Percentiles rank a stretch among this genome's conserved stretches.
Conservation (phyloP, 768 basidiomycete species). For the Trametopsis cervina region DNA sequence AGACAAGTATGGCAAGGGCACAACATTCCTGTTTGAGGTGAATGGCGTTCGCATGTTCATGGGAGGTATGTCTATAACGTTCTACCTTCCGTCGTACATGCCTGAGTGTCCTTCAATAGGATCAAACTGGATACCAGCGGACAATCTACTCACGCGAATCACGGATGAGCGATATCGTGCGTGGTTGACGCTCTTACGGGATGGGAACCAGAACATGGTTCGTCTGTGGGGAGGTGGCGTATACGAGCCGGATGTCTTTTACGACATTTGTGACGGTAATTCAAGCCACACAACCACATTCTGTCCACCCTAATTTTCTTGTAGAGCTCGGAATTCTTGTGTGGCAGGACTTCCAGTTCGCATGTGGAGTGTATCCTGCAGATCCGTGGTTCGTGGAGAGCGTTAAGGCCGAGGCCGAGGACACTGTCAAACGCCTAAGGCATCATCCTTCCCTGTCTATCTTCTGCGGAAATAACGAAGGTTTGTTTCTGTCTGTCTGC, state of each 20-base stretch:
- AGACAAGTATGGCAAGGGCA: slow-evolving; percentile 28
- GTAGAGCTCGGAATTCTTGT: slow-evolving; percentile 72
- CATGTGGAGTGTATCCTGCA: slow-evolving; percentile 86
- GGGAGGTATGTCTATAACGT: slow-evolving; percentile 27
- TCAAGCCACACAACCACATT: not conserved
- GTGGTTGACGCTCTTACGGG: slow-evolving; percentile 71
- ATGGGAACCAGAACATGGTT: slow-evolving; percentile 90
- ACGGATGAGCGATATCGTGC: slow-evolving; percentile 54
- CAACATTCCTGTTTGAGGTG: slow-evolving; percentile 41
- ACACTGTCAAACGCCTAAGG: slow-evolving; percentile 70
- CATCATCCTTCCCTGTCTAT: slow-evolving; percentile 59
- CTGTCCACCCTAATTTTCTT: slow-evolving; percentile 5
- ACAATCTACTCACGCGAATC: slow-evolving; percentile 70
- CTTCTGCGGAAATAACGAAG: slow-evolving; percentile 48
- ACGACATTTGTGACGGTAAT: slow-evolving; percentile 49
- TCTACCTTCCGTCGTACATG: not conserved
- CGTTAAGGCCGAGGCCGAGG: slow-evolving; percentile 66
- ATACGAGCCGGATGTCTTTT: slow-evolving; percentile 73
- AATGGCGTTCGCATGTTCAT: slow-evolving; percentile 41
- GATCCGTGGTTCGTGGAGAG: slow-evolving; percentile 66
- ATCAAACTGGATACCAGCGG: slow-evolving; percentile 88
- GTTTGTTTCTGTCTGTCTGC: slow-evolving; percentile 9
- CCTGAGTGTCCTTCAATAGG: slow-evolving; percentile 34
- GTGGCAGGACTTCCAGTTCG: slow-evolving; percentile 96
- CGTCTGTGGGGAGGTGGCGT: slow-evolving; percentile 90